Conservation (phyloP, 768 basidiomycete genomes). For the Mycena amicta region DNA sequence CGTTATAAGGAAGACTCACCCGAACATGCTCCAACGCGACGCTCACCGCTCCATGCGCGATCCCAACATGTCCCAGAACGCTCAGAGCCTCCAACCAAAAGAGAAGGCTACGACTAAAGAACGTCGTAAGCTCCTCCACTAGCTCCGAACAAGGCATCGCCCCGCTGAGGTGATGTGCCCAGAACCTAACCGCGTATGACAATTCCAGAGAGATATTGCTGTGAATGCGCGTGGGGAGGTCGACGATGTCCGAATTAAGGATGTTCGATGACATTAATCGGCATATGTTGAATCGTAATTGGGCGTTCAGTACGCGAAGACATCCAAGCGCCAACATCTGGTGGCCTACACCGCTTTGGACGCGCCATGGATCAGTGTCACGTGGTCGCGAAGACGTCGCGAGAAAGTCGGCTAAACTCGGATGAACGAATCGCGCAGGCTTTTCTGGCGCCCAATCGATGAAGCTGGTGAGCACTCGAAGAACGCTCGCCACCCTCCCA, state of each 20-base stretch:
- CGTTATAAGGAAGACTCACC: neutral
- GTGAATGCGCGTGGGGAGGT: neutral
- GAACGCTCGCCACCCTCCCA: neutral
- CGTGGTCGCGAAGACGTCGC: neutral
- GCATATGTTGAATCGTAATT: conserved; percentile 18
- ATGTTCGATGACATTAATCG: conserved; percentile 5
- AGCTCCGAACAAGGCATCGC: neutral
- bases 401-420: neutral
- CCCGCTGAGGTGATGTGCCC: neutral
- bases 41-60: neutral
- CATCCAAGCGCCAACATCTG: conserved; percentile 6
- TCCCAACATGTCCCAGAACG: neutral
- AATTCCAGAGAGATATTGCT: neutral
- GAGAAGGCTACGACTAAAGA: neutral
- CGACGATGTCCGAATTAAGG: neutral
- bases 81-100: neutral
- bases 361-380: neutral
- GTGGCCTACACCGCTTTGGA: neutral
- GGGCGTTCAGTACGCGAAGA: conserved; percentile 4
- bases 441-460: neutral
- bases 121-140: neutral
- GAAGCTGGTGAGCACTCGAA: neutral
- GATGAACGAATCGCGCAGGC: neutral
- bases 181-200: neutral
- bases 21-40: neutral